Evolutionary conservation across 2,329 filamentous ascomycete genomes (phyloP).

Genomic region (Penicillium brasilianum): DNA sequence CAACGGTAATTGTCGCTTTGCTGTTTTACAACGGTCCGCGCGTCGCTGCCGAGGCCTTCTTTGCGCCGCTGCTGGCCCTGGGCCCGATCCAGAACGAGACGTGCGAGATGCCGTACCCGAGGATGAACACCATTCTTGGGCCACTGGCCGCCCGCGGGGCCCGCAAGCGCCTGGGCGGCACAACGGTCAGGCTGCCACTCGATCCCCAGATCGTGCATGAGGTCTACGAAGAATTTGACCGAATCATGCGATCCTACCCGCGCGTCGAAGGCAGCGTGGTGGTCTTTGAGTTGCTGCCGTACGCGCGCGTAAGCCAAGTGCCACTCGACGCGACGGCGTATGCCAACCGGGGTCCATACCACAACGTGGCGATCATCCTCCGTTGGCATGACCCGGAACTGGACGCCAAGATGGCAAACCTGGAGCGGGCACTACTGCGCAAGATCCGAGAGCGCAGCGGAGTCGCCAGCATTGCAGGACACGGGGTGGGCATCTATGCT

Average conservation of each 20-base stretch:
- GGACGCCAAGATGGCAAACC: background rate
- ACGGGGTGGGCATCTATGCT: background rate
- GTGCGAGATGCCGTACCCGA: conserved; percentile 1
- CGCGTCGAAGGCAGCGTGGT: conserved; percentile 1
- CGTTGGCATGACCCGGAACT: conserved; percentile 1
- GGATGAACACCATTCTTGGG: background rate
- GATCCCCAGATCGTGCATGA: conserved; percentile 9
- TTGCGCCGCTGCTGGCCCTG: conserved; percentile 8
- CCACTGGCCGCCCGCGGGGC: background rate
- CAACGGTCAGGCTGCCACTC: conserved; percentile 5
- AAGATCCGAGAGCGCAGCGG: background rate
- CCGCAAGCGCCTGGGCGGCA: background rate
- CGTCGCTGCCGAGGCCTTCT: conserved; percentile 7
- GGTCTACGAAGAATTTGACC: conserved; percentile 2
- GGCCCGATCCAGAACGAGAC: background rate
- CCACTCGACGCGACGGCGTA: conserved; percentile 1
- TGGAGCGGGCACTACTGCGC: background rate
- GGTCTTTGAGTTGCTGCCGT: conserved; percentile 7
- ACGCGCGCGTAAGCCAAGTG: conserved; percentile 2
- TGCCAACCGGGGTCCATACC: conserved; percentile 1
- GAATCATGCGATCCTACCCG: conserved; percentile 5
- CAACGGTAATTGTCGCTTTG: conserved; percentile 5
- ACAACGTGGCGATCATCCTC: background rate
- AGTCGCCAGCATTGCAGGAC: background rate
- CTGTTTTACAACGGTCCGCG: conserved; percentile 11